Percentiles rank a stretch among this genome's conserved stretches.
These are phyloP conservation scores for Candida taoyuanica DNA, from an alignment of 805 yeast genomes.

Conservation along the genomic window DNA sequence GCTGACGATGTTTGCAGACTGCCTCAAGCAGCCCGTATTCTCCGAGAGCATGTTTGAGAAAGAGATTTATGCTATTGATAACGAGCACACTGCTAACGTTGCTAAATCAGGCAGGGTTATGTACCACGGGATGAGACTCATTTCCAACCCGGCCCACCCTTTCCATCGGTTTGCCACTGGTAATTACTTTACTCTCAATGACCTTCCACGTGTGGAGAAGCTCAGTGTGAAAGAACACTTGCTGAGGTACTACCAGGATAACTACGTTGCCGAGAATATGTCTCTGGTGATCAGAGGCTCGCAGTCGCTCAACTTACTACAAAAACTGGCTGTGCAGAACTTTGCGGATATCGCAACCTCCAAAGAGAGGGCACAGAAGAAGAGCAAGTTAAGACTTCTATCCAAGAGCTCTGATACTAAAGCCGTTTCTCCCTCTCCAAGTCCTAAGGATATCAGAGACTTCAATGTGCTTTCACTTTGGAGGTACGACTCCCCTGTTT, in stretches of 20 bases:
- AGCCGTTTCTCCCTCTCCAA: too few species aligned
- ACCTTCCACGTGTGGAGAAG: constrained; percentile 30
- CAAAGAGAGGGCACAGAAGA: constrained; percentile 6
- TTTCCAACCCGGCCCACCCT: constrained; percentile 45
- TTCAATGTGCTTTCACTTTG: constrained; percentile 19
- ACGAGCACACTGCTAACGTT: constrained; percentile 60
- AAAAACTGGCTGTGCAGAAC: constrained; percentile 42
- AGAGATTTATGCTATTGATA: constrained; percentile 59
- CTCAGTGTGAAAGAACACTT: constrained; percentile 35
- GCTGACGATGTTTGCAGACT: constrained; percentile 45
- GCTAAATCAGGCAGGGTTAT: constrained; percentile 40
- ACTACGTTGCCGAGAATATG: constrained; percentile 47
- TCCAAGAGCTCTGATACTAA: not conserved
- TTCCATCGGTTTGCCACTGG: constrained; percentile 69
- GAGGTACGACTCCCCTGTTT: constrained; percentile 21
- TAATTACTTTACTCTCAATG: constrained; percentile 43
- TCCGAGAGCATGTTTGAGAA: constrained; percentile 35
- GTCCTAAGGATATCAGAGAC: constrained; percentile 11
- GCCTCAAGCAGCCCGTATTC: constrained; percentile 49
- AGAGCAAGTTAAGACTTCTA: constrained; percentile 8
- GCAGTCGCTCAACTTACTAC: constrained; percentile 54
- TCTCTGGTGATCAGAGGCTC: constrained; percentile 61
- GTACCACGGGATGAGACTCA: constrained; percentile 53
- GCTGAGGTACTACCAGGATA: constrained; percentile 33
- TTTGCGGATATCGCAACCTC: constrained; percentile 35